phyloP scores from a whole-genome alignment of 2,329 filamentous ascomycete species.

The Ceratocystis lukuohia region DNA sequence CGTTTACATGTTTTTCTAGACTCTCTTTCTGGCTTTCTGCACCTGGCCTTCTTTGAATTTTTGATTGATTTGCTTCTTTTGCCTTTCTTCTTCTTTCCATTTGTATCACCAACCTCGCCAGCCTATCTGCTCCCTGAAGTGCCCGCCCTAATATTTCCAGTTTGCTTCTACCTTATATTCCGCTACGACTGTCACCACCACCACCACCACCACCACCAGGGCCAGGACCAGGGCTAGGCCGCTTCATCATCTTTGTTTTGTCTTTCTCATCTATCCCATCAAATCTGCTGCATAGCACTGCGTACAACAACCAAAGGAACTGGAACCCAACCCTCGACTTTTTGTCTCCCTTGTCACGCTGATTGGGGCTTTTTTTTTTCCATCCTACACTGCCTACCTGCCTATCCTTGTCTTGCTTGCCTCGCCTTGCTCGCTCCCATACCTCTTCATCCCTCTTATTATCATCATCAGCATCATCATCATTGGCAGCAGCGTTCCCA shows the following conservation, averaged over 20 bases:
- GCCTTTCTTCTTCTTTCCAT: neutral
- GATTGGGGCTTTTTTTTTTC: neutral
- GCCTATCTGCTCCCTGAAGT: no score
- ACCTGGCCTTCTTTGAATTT: neutral
- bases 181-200: no score
- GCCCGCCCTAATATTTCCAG: no score
- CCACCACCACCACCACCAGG: no score
- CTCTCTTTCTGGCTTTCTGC: neutral
- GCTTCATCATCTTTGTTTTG: neutral
- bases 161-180: no score
- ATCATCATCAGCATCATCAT: constrained; percentile 1
- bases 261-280: neutral
- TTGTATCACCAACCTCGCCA: no score
- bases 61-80: neutral
- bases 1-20: neutral
- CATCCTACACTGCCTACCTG: neutral
- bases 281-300: neutral
- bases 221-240: no score
- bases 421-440: neutral
- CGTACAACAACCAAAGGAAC: neutral
- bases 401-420: neutral
- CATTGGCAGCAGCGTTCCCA: neutral
- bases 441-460: no score
- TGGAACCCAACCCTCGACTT: neutral
- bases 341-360: neutral